A percentile compares a stretch with the other conserved stretches of the same genome.
These are phyloP conservation scores for Calocera viscosa DNA, from an alignment of 768 basidiomycete species.

Conservation along the genomic window DNA sequence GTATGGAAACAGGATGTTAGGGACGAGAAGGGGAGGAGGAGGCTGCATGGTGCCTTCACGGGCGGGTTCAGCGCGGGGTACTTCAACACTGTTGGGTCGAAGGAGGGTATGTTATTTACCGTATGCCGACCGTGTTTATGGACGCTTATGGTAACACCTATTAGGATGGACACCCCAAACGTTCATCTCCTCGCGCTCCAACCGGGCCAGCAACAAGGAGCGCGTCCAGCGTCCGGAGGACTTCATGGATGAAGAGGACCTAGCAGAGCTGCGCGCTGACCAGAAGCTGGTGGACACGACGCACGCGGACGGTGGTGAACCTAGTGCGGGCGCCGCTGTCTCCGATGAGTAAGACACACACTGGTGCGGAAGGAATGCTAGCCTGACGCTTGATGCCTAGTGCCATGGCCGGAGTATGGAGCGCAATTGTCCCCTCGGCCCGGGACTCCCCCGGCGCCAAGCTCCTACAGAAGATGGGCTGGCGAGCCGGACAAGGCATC, in stretches of 20 bases:
- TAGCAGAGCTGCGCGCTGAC: conserved; percentile 65
- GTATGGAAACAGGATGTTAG: conserved; percentile 96
- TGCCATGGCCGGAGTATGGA: conserved; percentile 49
- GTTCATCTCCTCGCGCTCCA: conserved; percentile 77
- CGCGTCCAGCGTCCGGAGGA: conserved; percentile 63
- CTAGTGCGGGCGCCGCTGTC: conserved; percentile 23
- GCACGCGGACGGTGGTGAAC: conserved; percentile 33
- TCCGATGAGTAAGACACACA: conserved; percentile 44
- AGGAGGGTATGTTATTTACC: conserved; percentile 55
- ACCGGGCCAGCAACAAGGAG: conserved; percentile 47
- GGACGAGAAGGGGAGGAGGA: conserved; percentile 82
- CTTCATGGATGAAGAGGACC: conserved; percentile 98
- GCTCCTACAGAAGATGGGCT: conserved; percentile 90
- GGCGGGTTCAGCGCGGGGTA: conserved; percentile 97
- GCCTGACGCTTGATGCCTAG: conserved; percentile 28
- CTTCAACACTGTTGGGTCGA: conserved; percentile 89
- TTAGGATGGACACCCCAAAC: conserved; percentile 90
- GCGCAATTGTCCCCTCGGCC: conserved; percentile 59
- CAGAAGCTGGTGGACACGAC: conserved; percentile 64
- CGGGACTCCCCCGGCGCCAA: conserved; percentile 72
- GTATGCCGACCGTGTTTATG: too few species aligned
- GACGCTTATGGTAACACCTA: too few species aligned
- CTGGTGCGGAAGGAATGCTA: neutral
- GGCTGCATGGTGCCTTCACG: conserved; percentile 97
- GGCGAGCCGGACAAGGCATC: conserved; percentile 84